Evolutionary conservation across 331 rosid genomes (phyloP).

Genomic region (Quercus tomentella): DNA sequence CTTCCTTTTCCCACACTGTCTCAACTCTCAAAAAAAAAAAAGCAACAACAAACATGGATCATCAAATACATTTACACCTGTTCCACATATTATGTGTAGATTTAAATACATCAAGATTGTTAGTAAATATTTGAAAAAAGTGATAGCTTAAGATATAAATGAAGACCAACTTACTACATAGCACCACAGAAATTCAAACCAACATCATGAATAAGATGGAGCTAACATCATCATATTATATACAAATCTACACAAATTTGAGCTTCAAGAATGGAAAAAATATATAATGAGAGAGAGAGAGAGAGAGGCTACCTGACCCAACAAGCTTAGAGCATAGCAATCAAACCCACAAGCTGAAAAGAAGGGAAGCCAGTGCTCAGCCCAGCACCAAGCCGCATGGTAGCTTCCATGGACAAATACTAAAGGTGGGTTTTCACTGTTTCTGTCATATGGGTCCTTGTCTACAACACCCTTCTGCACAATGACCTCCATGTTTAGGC

Average conservation of each 20-base stretch:
- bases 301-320: slow-evolving; percentile 64
- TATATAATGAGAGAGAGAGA: slow-evolving; percentile 1
- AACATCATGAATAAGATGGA: not conserved
- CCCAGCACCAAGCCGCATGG: slow-evolving; percentile 98
- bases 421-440: slow-evolving; percentile 43
- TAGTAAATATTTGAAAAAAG: not conserved
- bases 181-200: not conserved
- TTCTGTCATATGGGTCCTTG: slow-evolving; percentile 5
- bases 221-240: not conserved
- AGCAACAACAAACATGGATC: not conserved
- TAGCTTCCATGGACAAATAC: slow-evolving; percentile 93
- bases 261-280: not conserved
- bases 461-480: slow-evolving; percentile 52
- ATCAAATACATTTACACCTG: not conserved
- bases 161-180: not conserved
- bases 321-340: slow-evolving; percentile 73
- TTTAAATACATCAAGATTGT: not conserved
- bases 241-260: not conserved
- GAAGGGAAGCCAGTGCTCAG: slow-evolving; percentile 84
- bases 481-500: slow-evolving; percentile 74
- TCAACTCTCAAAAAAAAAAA: not conserved
- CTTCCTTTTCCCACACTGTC: not conserved
- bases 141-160: not conserved
- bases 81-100: not conserved
- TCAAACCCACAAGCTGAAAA: slow-evolving; percentile 73